phyloP scores from a whole-genome alignment of 2,329 filamentous ascomycete genomes.

The Trichoderma asperellum region DNA sequence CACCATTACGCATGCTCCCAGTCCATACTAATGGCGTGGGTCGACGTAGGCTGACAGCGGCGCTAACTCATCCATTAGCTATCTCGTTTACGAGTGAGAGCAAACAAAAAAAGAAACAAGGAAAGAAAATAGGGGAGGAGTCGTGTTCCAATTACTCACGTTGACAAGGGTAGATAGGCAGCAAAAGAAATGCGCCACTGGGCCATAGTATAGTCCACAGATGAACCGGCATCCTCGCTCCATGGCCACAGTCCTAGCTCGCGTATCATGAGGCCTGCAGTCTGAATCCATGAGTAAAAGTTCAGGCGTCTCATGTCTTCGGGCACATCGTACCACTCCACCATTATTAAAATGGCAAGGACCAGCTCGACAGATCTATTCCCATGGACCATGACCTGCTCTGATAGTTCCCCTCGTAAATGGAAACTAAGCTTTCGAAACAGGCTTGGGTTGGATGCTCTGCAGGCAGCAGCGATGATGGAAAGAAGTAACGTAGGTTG shows the following conservation, averaged over 20 bases:
- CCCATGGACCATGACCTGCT: not conserved
- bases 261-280: not conserved
- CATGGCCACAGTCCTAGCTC: conserved; percentile 2
- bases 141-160: not conserved
- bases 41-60: not conserved
- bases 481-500: not conserved
- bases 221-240: not conserved
- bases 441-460: not conserved
- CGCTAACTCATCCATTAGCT: not conserved
- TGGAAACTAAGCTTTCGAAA: conserved; percentile 6
- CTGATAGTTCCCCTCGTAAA: not conserved
- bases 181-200: not conserved
- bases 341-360: not conserved
- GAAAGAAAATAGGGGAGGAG: not conserved
- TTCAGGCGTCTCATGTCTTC: not conserved
- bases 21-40: conserved; percentile 7
- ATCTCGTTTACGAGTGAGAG: not conserved
- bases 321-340: conserved; percentile 4
- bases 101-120: not conserved
- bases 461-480: not conserved
- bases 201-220: not conserved
- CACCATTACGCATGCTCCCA: not conserved
- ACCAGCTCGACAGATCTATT: conserved; percentile 2
- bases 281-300: not conserved
- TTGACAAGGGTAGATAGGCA: conserved; percentile 4